Evolutionary conservation across 2,329 filamentous ascomycete species (phyloP).

Genomic region (Pseudogymnoascus sp.): DNA sequence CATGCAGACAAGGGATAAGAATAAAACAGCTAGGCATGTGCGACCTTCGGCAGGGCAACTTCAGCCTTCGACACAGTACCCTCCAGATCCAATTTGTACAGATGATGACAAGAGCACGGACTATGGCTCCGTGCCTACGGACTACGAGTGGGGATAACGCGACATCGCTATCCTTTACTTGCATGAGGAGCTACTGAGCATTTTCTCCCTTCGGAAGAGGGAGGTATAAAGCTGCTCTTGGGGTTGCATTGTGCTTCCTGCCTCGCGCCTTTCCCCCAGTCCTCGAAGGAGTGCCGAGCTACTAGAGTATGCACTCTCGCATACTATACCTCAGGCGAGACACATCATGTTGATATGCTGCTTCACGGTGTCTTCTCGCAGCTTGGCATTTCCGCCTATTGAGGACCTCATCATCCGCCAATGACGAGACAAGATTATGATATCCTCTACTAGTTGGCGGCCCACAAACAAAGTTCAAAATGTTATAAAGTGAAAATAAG

Average conservation of each 20-base stretch:
- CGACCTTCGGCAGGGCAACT: not conserved
- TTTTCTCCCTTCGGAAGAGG: not conserved
- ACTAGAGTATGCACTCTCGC: not conserved
- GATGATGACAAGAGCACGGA: not conserved
- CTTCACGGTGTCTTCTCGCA: too few relatives aligned
- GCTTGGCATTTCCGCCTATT: too few relatives aligned
- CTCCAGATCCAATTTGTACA: not conserved
- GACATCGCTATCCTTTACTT: not conserved
- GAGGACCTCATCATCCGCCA: too few relatives aligned
- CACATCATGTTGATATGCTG: too few relatives aligned
- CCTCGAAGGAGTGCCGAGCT: too few relatives aligned
- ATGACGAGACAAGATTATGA: too few relatives aligned
- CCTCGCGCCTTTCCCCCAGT: too few relatives aligned
- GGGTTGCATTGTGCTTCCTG: too few relatives aligned
- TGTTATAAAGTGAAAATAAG: too few relatives aligned
- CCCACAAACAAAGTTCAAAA: too few relatives aligned
- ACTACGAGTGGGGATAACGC: not conserved
- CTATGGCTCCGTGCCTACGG: not conserved
- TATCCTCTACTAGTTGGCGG: too few relatives aligned
- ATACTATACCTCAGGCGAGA: too few relatives aligned
- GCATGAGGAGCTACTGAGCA: not conserved
- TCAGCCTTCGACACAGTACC: not conserved
- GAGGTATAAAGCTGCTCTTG: not conserved
- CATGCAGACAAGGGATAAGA: not conserved
- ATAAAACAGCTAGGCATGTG: not conserved